Conservation (phyloP, 2,329 filamentous ascomycete genomes). For the Didymella exigua region DNA sequence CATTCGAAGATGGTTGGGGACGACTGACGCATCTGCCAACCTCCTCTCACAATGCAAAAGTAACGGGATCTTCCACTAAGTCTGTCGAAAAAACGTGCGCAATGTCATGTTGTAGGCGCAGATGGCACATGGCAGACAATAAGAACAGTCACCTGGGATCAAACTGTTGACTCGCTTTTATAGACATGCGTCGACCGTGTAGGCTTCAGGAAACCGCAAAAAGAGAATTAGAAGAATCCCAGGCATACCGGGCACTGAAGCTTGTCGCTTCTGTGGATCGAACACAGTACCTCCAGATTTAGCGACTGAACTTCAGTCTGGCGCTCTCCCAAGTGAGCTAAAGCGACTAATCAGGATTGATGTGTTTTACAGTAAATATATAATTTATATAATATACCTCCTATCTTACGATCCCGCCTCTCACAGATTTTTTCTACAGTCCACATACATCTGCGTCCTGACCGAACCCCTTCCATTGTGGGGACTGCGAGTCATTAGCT, state of each 20-base stretch:
- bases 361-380: too few species aligned
- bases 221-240: constrained; percentile 11
- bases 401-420: too few species aligned
- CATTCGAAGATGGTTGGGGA: constrained; percentile 87
- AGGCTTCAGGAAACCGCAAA: neutral
- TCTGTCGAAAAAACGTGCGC: neutral
- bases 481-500: neutral
- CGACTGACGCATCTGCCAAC: constrained; percentile 41
- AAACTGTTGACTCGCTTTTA: too few species aligned
- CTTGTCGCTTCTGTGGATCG: constrained; percentile 22
- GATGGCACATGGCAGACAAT: neutral
- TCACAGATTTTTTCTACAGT: too few species aligned
- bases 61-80: neutral
- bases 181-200: too few species aligned
- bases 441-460: neutral
- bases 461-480: neutral
- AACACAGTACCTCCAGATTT: constrained; percentile 38
- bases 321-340: constrained; percentile 43
- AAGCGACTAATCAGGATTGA: constrained; percentile 33
- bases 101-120: neutral
- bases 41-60: neutral
- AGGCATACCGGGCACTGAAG: constrained; percentile 13
- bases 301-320: constrained; percentile 41
- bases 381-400: too few species aligned
- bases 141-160: neutral